Evolutionary conservation across 805 yeast species (phyloP).

Genomic region (Kodamaea fukazawae): DNA sequence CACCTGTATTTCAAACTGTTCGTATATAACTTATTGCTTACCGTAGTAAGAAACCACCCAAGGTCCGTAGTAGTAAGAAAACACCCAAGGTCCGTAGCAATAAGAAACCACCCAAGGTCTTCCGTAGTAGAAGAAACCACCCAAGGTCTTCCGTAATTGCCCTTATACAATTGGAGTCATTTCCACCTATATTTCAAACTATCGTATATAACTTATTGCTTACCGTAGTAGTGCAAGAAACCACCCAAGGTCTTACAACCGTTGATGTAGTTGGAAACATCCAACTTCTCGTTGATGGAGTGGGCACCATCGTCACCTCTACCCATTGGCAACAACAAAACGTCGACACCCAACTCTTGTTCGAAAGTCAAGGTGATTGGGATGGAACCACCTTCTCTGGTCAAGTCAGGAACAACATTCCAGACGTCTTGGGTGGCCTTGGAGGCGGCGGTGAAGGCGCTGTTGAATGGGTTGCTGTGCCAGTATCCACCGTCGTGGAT

Average conservation of each 20-base stretch:
- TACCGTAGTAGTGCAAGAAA: conserved; percentile 84
- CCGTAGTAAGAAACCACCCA: no score
- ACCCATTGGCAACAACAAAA: conserved; percentile 92
- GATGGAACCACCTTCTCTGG: conserved; percentile 98
- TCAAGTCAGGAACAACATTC: conserved; percentile 92
- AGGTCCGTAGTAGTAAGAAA: no score
- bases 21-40: no score
- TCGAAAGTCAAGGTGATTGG: conserved; percentile 96
- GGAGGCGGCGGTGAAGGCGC: conserved; percentile 88
- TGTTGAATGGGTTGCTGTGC: conserved; percentile 92
- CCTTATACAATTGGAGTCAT: no score
- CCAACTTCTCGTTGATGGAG: conserved; percentile 92
- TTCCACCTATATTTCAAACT: no score
- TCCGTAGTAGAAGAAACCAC: no score
- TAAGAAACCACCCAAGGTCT: no score
- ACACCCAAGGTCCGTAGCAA: no score
- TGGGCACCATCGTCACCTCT: conserved; percentile 99
- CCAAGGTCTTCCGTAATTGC: no score
- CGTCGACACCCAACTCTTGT: conserved; percentile 78
- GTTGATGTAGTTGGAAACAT: conserved; percentile 82
- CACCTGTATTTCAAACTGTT: no score
- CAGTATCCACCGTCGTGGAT: conserved; percentile 96
- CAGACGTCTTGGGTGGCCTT: conserved; percentile 93
- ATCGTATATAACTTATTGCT: no score
- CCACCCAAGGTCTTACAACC: conserved; percentile 94